Conservation (phyloP, 1,139 yeast genomes). For the Debaryomyces fabryi region DNA sequence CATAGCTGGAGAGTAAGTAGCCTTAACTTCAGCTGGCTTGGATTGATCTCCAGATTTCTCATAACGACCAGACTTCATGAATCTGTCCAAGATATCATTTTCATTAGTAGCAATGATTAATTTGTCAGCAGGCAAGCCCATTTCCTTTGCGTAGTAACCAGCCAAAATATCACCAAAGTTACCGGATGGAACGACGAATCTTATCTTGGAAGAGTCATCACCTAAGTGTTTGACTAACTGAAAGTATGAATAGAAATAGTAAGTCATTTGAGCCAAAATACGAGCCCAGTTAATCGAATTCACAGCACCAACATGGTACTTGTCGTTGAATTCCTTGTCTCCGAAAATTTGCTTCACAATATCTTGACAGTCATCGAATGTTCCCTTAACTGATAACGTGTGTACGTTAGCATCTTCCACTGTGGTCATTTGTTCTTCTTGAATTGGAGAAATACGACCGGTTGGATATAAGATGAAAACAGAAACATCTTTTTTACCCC, state of each 20-base stretch:
- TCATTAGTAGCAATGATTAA: slow-evolving; percentile 94
- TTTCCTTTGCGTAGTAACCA: slow-evolving; percentile 89
- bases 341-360: slow-evolving; percentile 92
- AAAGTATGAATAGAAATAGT: slow-evolving; percentile 91
- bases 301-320: slow-evolving; percentile 95
- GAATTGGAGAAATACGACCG: slow-evolving; percentile 96
- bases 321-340: slow-evolving; percentile 81
- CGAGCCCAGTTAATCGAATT: slow-evolving; percentile 99
- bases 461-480: slow-evolving; percentile 96
- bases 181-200: slow-evolving; percentile 95
- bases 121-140: slow-evolving; percentile 91
- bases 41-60: slow-evolving; percentile 59
- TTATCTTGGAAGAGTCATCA: slow-evolving; percentile 47
- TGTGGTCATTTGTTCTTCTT: slow-evolving; percentile 98
- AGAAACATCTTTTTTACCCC: slow-evolving; percentile 95
- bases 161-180: slow-evolving; percentile 98
- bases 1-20: slow-evolving; percentile 97
- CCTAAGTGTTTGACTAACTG: slow-evolving; percentile 55
- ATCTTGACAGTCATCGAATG: slow-evolving; percentile 98
- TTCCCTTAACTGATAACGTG: slow-evolving; percentile 91
- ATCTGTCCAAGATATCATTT: slow-evolving; percentile 92
- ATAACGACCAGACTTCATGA: slow-evolving; percentile 82
- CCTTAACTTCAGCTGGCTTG: slow-evolving; percentile 64
- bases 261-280: slow-evolving; percentile 95
- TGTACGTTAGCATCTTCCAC: slow-evolving; percentile 94